A percentile compares a stretch with the other conserved stretches of the same genome.
These are phyloP conservation scores for Panaeolus papilionaceus DNA, from an alignment of 768 basidiomycete species.

Conservation along the genomic window DNA sequence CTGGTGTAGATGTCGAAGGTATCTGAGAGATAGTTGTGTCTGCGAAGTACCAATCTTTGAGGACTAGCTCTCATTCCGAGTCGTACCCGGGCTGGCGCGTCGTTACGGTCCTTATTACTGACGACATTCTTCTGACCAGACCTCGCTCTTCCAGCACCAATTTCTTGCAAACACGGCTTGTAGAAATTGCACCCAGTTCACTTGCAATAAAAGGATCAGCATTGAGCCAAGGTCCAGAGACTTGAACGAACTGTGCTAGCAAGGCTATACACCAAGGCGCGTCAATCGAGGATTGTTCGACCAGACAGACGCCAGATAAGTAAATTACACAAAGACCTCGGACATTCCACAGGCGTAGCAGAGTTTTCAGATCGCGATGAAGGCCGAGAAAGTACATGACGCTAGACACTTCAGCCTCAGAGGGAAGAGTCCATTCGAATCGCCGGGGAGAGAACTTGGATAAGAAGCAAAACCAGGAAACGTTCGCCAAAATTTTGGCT, in stretches of 20 bases:
- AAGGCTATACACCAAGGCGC: background rate
- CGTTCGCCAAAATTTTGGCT: background rate
- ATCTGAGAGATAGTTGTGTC: background rate
- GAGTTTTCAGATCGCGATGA: background rate
- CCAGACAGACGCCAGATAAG: background rate
- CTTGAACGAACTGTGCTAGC: background rate
- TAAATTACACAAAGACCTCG: background rate
- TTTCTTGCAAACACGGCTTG: background rate
- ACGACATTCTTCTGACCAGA: background rate
- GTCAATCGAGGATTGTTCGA: background rate
- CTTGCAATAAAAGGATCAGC: background rate
- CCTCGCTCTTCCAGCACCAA: background rate
- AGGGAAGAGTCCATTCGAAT: slow-evolving; percentile 27
- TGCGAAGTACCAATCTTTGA: background rate
- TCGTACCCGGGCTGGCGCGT: background rate
- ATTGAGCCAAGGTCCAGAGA: background rate
- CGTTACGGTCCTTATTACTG: background rate
- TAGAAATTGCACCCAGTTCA: background rate
- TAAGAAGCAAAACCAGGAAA: slow-evolving; percentile 23
- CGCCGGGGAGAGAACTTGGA: slow-evolving; percentile 24
- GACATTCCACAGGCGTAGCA: background rate
- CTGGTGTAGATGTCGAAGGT: background rate
- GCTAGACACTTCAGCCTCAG: background rate
- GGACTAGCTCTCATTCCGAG: background rate
- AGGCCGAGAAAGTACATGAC: background rate